Base-by-base conservation (phyloP, 495 filamentous ascomycete genomes). In the Hypoxylon fuscum region DNA sequence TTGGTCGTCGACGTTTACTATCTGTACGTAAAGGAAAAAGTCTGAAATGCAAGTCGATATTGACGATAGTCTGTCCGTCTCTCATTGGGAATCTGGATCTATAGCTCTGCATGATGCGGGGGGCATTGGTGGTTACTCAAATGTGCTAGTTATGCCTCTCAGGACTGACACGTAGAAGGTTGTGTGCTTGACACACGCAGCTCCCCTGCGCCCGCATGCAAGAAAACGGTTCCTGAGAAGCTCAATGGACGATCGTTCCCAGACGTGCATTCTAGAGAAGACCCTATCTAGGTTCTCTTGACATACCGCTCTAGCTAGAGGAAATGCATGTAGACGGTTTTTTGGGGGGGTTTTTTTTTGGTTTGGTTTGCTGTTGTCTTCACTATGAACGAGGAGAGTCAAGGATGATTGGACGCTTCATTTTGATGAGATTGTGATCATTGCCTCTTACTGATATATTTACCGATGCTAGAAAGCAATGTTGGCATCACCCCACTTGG, bases 121-220 rank as follows among this genome's bases (percentile, higher is more conserved):
- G n/a, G 57, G 52, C 37, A 32, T 14, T 44, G 27, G 51, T 56
- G 57, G 57, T 57, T 53, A 53, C 63, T 61, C 57, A 53, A 54
- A 41, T 48, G 44, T 53, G 18, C 48, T 57, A 45, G 35, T 62
- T 58, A 53, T 58, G 46, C 57, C 69, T 72, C 58, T 58, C 34
- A 41, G 48, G 66, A 72, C 57, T 68, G 69, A 69, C 69, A 72
- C 69, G 69, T 72, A 67, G 69, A 65, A 64, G 35, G 58, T 67
- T 57, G 51, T 54, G 34, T 50, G 60, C 54, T 51, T 48, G 54
- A 68, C 60, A 57, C 45, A 64, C 60, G 50, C 50, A 61, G 58
- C 59, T 59, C 60, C 54, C 64, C 59, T 63, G 48, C 37, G 37
- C 47, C 31, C 21, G 43, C 40, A 70, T 68, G 57, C 68, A 60